Conservation (phyloP, 495 filamentous ascomycete species). For the Filosporella fistucella region DNA sequence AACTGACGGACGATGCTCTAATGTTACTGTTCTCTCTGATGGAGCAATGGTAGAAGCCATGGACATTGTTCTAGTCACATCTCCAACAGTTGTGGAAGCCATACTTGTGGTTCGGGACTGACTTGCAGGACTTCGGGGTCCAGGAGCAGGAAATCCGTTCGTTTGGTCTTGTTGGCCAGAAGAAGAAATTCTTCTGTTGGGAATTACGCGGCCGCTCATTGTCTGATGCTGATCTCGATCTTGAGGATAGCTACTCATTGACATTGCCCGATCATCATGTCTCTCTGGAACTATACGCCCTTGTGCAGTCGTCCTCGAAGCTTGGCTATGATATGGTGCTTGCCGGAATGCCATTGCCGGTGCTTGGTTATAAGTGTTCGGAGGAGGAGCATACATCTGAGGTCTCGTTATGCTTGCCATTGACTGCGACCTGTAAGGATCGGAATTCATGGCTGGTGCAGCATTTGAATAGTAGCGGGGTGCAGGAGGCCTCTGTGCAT, state of each 20-base stretch:
- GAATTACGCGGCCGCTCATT: constrained; percentile 88
- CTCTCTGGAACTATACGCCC: constrained; percentile 87
- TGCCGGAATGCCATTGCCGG: constrained; percentile 73
- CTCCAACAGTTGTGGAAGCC: constrained; percentile 37
- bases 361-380: constrained; percentile 60
- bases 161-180: constrained; percentile 14
- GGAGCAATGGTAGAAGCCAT: constrained; percentile 76
- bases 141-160: constrained; percentile 15
- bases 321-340: constrained; percentile 57
- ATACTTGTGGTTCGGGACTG: constrained; percentile 43
- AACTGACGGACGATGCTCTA: constrained; percentile 33
- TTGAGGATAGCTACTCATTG: constrained; percentile 78
- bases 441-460: constrained; percentile 71
- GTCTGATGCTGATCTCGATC: constrained; percentile 69
- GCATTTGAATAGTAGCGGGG: constrained; percentile 49
- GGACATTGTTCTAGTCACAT: constrained; percentile 63
- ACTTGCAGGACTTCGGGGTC: constrained; percentile 19
- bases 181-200: constrained; percentile 40
- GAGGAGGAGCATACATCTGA: constrained; percentile 58
- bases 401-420: constrained; percentile 71
- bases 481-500: constrained; percentile 50
- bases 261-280: constrained; percentile 92
- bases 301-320: constrained; percentile 80
- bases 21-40: constrained; percentile 35
- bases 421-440: constrained; percentile 86